A percentile compares a stretch with the other conserved stretches of the same genome.
phyloP scores from a whole-genome alignment of 805 yeast genomes.

The Saccharomyces kudriavzevii region DNA sequence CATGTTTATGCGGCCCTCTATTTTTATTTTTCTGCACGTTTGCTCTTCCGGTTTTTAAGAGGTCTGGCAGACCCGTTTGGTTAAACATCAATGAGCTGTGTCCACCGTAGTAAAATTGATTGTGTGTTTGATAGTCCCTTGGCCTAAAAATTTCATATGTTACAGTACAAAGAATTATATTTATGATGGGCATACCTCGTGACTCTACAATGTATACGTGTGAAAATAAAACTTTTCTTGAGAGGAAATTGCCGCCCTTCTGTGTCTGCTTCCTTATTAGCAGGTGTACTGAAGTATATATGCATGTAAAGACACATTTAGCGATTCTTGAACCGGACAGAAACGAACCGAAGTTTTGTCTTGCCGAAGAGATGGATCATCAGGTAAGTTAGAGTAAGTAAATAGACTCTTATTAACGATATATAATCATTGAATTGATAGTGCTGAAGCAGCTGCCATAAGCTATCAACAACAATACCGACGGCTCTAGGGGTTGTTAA shows the following conservation, averaged over 20 bases:
- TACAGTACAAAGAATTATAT: background rate
- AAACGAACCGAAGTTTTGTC: background rate
- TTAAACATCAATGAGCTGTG: background rate
- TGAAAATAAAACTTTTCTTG: background rate
- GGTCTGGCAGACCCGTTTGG: background rate
- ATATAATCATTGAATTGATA: slow-evolving; percentile 11
- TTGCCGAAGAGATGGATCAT: background rate
- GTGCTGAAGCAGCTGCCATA: background rate
- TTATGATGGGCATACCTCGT: background rate
- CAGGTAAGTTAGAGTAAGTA: slow-evolving; percentile 1
- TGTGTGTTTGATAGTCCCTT: background rate
- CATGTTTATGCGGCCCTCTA: background rate
- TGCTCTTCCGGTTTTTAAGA: background rate
- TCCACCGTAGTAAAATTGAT: too few species aligned
- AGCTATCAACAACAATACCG: background rate
- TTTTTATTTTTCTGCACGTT: background rate
- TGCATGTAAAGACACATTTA: background rate
- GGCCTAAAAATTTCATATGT: background rate
- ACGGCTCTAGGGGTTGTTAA: background rate
- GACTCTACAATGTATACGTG: background rate
- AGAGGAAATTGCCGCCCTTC: background rate
- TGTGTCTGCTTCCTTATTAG: background rate
- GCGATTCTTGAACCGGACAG: slow-evolving; percentile 4
- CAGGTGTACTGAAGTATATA: background rate
- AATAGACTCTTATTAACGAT: slow-evolving; percentile 9